Base-by-base conservation (phyloP, 805 yeast species). In the Torulaspora indica region DNA sequence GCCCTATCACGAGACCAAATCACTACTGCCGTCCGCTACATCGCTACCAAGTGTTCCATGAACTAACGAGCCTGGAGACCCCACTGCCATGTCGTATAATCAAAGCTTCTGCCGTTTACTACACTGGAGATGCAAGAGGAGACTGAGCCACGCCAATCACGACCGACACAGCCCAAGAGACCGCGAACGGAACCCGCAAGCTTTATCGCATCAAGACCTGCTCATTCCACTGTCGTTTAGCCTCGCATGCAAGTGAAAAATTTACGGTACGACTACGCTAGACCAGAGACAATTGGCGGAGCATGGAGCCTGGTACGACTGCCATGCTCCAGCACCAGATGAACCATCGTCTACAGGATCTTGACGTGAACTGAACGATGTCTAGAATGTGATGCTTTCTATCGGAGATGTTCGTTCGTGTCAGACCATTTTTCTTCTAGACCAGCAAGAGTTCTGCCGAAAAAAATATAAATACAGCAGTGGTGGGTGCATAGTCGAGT, bases 1-100 rank as follows among this genome's bases (percentile, higher is more conserved):
- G 55, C 51, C 5, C 28, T 54, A 4, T 45, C 61, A 3, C 17
- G 24, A 8, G 43, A 43, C 4, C 53, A 50, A 39, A 18, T 59
- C 15, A 35, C 35, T 27, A n/a, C 17, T 10, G 42, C 53, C 24
- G 35, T 55, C 23, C 35, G 40, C 9, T 38, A 42, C 13, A 35
- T 55, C 17, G 49, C 51, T 33, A 45, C 45, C 13, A 29, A 20
- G 22, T 20, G 22, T 5, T 20, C 22, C 22, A 20, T 20, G 22
- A 20, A 20, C 22, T 20, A 20, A 20, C 22, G n/a, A n/a, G n/a
- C n/a, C n/a, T n/a, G n/a, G n/a, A n/a, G n/a, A n/a, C n/a, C n/a
- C n/a, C n/a, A n/a, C n/a, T n/a, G n/a, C n/a, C n/a, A n/a, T n/a
- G n/a, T 25, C 28, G 28, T 25, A 5, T 25, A 34, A 22, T 13